Percentiles rank a stretch among this genome's conserved stretches.
Evolutionary conservation across 2,329 filamentous ascomycete genomes (phyloP).

Genomic region (Paraconiothyrium sp.): DNA sequence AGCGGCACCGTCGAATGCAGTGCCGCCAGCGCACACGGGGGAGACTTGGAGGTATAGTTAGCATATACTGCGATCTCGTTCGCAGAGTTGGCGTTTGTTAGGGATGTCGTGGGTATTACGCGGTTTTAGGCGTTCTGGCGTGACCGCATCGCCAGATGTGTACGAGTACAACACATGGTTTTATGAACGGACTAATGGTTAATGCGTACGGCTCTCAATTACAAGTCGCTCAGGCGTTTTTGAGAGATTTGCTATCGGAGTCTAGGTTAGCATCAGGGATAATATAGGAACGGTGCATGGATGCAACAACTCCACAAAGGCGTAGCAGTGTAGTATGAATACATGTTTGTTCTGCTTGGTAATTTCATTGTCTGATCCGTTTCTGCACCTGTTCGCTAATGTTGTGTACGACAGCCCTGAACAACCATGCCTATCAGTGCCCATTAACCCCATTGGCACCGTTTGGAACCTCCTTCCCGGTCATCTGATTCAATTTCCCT

Average conservation of each 20-base stretch:
- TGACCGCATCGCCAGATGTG: not conserved
- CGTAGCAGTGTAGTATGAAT: not conserved
- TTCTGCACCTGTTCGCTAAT: no score
- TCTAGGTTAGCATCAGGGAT: not conserved
- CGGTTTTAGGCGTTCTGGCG: not conserved
- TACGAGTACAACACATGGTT: not conserved
- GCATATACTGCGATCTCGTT: not conserved
- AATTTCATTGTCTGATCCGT: no score
- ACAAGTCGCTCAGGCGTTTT: constrained; percentile 3
- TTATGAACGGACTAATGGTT: not conserved
- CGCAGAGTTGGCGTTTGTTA: not conserved
- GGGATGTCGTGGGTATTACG: not conserved
- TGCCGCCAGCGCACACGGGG: constrained; percentile 32
- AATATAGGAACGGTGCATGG: not conserved
- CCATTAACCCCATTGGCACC: constrained; percentile 19
- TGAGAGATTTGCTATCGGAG: not conserved
- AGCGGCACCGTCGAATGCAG: constrained; percentile 16
- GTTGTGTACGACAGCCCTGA: no score
- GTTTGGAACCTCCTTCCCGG: constrained; percentile 5
- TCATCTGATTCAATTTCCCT: constrained; percentile 13
- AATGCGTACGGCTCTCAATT: not conserved
- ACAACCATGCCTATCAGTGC: constrained; percentile 7
- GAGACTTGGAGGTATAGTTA: constrained; percentile 46
- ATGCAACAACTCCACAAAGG: not conserved
- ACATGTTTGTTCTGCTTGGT: not conserved